Base-by-base conservation (phyloP, 441 rosid genomes). In the Flueggea neowawraea region DNA sequence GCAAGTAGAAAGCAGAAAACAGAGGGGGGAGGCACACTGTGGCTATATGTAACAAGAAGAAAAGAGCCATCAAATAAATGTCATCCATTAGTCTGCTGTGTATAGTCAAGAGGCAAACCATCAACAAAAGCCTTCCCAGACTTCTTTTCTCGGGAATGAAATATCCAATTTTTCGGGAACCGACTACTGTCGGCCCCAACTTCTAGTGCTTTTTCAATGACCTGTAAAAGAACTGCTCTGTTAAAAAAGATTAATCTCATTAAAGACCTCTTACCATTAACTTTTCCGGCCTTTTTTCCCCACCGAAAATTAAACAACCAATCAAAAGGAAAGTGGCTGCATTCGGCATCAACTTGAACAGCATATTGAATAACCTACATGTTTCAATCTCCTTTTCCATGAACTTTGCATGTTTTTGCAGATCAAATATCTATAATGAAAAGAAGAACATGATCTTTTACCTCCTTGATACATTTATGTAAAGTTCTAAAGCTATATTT, bases 251-350 rank as follows among this genome's bases (percentile, higher is more conserved):
- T 55, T 55, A 51, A 63, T 63, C 16, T 58, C 32, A 54, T 55
- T 62, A 75, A 57, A 65, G 58, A 53, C 63, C 65, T 71, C 89
- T 84, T 86, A 89, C 97, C 97, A 73, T 87, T 78, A 72, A 87
- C 85, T 60, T 85, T 83, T 70, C 97, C 95, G 14, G 94, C 80
- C 74, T 78, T 91, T 71, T 87, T 88, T 69, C 94, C 90, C 97
- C 99, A 89, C 72, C 96, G 91, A 73, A 71, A 83, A 88, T 89
- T 96, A 87, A 94, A 91, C 73, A 91, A 83, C 95, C 99, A 95
- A 66, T 82, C 88, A 78, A 71, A 67, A 73, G 97, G 96, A 81
- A 89, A 87, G 77, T 62, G 74, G 69, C 78, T 80, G 80, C 83
- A 77, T 61, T 88, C 88, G 66, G 92, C 99, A 87, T 69, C 90